Evolutionary conservation across 2,329 filamentous ascomycete genomes (phyloP), one percentile per base, ranked within the genome.

Genomic region (Hypomyces perniciosus): DNA sequence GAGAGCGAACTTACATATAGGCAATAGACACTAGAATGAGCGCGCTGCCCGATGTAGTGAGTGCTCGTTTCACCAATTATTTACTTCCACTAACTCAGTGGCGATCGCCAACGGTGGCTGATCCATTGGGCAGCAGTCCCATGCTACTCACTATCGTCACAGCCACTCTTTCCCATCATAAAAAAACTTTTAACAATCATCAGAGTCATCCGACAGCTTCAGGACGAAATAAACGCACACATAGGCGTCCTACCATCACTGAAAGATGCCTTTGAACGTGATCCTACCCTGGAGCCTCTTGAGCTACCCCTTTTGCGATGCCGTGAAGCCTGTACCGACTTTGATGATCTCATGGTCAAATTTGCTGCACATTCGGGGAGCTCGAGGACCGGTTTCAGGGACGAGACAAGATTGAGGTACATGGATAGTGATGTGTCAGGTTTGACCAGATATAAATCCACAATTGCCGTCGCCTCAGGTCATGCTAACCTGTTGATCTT

Each of bases 361-460:
- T 67, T 60, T 69, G 61, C 55, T 57, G 60, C 41, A 55, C 60
- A 49, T 64, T 72, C 69, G 35, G 59, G 54, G 29, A 60, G 58
- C 35, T 59, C 54, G 45, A 58, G 63, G 46, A 63, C 63, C 28
- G 75, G 69, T 59, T 71, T 75, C 55, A 66, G 69, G 42, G 72
- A 74, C 53, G 75, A 68, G 73, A 67, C 68, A 5, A 71, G 63
- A 54, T 55, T 75, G 38, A 67, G 56, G 53, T 75, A 73, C 46
- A 72, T 73, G 65, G 68, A 67, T 29, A 65, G 71, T 40, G 64
- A 74, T 55, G 68, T 75, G 37, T 62, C 65, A 51, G 65, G 61
- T 41, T 75, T 75, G 43, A 66, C 70, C 34, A 67, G 65, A 35
- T 75, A 75, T 53, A 74, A 72, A 42, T 49, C 58, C 6, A 61